phyloP scores from a whole-genome alignment of 2,329 filamentous ascomycete species.

The Diplodia scrobiculata region DNA sequence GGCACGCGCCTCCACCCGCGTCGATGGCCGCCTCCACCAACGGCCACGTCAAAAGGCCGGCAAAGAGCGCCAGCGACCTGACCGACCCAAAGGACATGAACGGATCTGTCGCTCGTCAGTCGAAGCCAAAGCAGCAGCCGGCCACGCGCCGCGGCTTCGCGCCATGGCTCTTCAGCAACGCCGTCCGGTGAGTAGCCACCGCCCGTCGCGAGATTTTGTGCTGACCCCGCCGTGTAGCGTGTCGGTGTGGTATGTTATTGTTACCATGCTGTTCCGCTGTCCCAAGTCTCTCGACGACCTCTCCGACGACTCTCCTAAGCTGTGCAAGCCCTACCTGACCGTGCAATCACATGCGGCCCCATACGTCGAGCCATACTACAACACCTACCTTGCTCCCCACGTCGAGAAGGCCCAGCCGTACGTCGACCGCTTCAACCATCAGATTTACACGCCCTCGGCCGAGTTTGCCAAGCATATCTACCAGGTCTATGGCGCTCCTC shows the following conservation, averaged over 20 bases:
- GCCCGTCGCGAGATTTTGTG: slow-evolving; percentile 1
- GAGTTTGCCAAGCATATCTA: slow-evolving; percentile 63
- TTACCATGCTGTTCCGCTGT: slow-evolving; percentile 80
- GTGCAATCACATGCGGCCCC: slow-evolving; percentile 69
- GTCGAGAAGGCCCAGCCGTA: slow-evolving; percentile 77
- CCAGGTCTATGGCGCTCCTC: slow-evolving; percentile 72
- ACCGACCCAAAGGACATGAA: slow-evolving; percentile 35
- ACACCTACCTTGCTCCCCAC: slow-evolving; percentile 80
- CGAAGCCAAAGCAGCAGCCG: slow-evolving; percentile 28
- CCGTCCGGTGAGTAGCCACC: slow-evolving; percentile 37
- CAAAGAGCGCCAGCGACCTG: slow-evolving; percentile 36
- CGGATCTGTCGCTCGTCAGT: slow-evolving; percentile 32
- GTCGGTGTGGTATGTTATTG: slow-evolving; percentile 80
- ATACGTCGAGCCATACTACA: slow-evolving; percentile 81
- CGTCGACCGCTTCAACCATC: slow-evolving; percentile 57
- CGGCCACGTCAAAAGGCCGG: slow-evolving; percentile 42
- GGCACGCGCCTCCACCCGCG: slow-evolving; percentile 27
- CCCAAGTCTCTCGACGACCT: slow-evolving; percentile 69
- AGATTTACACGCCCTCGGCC: slow-evolving; percentile 69
- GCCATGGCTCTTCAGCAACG: slow-evolving; percentile 40
- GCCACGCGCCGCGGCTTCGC: slow-evolving; percentile 35
- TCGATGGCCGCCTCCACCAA: slow-evolving; percentile 45
- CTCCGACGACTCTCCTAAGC: slow-evolving; percentile 67
- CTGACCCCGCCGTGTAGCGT: slow-evolving; percentile 56
- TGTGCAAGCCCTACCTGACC: slow-evolving; percentile 80